Conservation (phyloP, 768 basidiomycete genomes). For the Trametes coccinea region DNA sequence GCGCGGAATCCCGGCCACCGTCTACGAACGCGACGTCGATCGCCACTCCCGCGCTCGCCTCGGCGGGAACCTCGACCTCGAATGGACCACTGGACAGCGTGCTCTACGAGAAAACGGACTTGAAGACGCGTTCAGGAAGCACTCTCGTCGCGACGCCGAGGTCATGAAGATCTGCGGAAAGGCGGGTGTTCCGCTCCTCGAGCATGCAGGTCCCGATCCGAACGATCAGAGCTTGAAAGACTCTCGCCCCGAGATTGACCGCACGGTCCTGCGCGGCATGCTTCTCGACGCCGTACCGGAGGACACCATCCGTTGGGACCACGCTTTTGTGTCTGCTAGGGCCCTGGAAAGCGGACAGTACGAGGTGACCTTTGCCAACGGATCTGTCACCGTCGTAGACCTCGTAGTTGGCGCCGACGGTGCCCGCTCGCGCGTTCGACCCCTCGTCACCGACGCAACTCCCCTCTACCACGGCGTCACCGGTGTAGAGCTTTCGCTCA, state of each 20-base stretch:
- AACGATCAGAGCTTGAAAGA: neutral
- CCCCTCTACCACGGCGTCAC: conserved; percentile 8
- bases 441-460: neutral
- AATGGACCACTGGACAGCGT: conserved; percentile 8
- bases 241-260: conserved; percentile 14
- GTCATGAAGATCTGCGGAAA: conserved; percentile 10
- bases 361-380: conserved; percentile 12
- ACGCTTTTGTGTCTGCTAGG: conserved; percentile 36
- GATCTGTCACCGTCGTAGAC: neutral
- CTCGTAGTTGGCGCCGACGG: conserved; percentile 6
- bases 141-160: conserved; percentile 9
- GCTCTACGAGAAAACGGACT: conserved; percentile 9
- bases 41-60: neutral
- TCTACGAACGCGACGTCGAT: conserved; percentile 6
- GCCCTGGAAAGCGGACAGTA: conserved; percentile 28
- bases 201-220: neutral
- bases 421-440: neutral
- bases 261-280: conserved; percentile 9
- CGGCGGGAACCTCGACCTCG: conserved; percentile 11
- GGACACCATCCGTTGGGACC: conserved; percentile 42
- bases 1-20: conserved; percentile 4
- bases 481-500: conserved; percentile 1
- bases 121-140: conserved; percentile 1
- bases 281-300: conserved; percentile 24
- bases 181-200: conserved; percentile 1